Conservation (phyloP, 108 stramenopile species). For the Cylindrotheca fusiformis region DNA sequence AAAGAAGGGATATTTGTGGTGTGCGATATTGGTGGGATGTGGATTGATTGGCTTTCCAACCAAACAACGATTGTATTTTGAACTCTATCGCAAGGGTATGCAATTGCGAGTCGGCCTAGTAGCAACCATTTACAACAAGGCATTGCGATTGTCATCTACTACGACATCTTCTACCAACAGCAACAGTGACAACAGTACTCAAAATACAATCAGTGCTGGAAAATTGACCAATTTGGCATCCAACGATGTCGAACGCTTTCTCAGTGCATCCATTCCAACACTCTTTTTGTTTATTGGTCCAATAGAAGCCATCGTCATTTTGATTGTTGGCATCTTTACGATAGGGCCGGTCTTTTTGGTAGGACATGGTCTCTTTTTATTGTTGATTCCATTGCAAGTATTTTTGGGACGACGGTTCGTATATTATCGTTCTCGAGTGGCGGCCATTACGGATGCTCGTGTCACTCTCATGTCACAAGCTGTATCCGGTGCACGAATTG, state of each 20-base stretch:
- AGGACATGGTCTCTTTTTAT: conserved; percentile 73
- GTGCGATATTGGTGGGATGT: conserved; percentile 52
- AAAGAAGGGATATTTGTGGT: conserved; percentile 52
- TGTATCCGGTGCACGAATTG: conserved; percentile 76
- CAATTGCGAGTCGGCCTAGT: conserved; percentile 72
- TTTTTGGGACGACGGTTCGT: conserved; percentile 71
- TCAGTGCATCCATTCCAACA: conserved; percentile 65
- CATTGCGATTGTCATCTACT: conserved; percentile 34
- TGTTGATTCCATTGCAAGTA: conserved; percentile 86
- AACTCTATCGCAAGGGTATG: conserved; percentile 41
- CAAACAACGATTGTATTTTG: conserved; percentile 26
- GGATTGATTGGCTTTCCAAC: conserved; percentile 48
- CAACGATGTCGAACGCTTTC: conserved; percentile 91
- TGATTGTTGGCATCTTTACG: conserved; percentile 58
- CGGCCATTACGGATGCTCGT: conserved; percentile 82
- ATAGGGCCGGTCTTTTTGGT: conserved; percentile 85
- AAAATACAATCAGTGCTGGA: conserved; percentile 56
- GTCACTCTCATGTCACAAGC: conserved; percentile 89
- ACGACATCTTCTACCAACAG: conserved; percentile 9
- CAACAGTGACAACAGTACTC: no score
- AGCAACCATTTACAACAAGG: conserved; percentile 77
- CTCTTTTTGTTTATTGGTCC: conserved; percentile 82
- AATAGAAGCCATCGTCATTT: conserved; percentile 73
- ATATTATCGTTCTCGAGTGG: conserved; percentile 62
- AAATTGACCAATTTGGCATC: conserved; percentile 86